Conservation (phyloP, 768 basidiomycete genomes). For the Russula dissimulans region DNA sequence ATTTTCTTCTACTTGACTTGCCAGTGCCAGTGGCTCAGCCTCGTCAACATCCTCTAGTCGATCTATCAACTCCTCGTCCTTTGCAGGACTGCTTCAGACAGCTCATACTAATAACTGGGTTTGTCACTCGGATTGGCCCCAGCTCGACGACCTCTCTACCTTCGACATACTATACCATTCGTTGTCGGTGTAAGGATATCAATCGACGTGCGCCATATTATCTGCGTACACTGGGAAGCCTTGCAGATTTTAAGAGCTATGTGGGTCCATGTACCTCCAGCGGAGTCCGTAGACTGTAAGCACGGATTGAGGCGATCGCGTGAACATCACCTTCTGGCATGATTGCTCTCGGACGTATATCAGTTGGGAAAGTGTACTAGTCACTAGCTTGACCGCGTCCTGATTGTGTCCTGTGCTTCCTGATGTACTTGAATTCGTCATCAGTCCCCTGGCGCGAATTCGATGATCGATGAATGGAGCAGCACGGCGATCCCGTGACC, state of each 20-base stretch:
- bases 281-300: neutral
- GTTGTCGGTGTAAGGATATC: neutral
- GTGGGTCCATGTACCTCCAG: too few species aligned
- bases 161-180: neutral
- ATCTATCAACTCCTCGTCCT: neutral
- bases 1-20: too few species aligned
- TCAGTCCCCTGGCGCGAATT: neutral
- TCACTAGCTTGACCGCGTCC: neutral
- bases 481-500: neutral
- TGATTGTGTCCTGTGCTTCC: neutral
- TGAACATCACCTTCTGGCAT: neutral
- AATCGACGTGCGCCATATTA: neutral
- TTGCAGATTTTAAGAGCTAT: too few species aligned
- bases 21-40: neutral
- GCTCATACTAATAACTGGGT: too few species aligned
- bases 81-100: neutral
- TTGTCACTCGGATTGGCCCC: neutral
- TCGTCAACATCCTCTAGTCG: neutral
- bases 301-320: neutral
- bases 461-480: too few species aligned
- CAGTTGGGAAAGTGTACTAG: neutral
- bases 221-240: neutral
- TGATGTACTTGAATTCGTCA: neutral
- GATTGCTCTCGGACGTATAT: neutral
- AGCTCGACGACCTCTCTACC: neutral